These are phyloP conservation scores for Alternaria viburni DNA, from an alignment of 2,329 filamentous ascomycete genomes.

Conservation along the genomic window DNA sequence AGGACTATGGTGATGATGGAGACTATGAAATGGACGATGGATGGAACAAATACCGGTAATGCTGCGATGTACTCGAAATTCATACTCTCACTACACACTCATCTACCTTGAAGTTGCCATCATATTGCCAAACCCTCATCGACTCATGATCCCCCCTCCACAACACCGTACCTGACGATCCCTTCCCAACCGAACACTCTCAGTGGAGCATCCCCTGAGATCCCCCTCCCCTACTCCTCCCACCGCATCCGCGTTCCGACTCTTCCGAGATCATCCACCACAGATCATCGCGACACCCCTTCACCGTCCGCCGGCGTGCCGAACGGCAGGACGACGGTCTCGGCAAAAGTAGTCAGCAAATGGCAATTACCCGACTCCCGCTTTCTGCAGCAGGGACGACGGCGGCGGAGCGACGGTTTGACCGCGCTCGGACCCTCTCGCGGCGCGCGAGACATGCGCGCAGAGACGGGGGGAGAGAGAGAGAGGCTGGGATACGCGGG, in stretches of 20 bases:
- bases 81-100: background rate
- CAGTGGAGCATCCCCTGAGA: background rate
- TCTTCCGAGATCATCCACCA: background rate
- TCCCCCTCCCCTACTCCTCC: background rate
- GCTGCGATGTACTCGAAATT: background rate
- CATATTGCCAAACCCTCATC: background rate
- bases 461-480: background rate
- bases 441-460: conserved; percentile 4
- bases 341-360: background rate
- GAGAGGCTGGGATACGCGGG: background rate
- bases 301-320: conserved; percentile 6
- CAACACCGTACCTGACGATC: background rate
- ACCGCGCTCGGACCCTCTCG: conserved; percentile 1
- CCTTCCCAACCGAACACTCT: background rate
- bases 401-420: background rate
- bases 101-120: background rate
- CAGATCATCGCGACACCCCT: conserved; percentile 3
- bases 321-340: background rate
- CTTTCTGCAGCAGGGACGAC: background rate
- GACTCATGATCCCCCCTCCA: background rate
- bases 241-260: background rate
- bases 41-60: background rate
- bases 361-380: conserved; percentile 16
- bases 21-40: background rate
- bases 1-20: background rate